A percentile compares a stretch with the other conserved stretches of the same genome.
phyloP scores from a whole-genome alignment of 75 land plant genomes.

The Ceratopteris richardii region DNA sequence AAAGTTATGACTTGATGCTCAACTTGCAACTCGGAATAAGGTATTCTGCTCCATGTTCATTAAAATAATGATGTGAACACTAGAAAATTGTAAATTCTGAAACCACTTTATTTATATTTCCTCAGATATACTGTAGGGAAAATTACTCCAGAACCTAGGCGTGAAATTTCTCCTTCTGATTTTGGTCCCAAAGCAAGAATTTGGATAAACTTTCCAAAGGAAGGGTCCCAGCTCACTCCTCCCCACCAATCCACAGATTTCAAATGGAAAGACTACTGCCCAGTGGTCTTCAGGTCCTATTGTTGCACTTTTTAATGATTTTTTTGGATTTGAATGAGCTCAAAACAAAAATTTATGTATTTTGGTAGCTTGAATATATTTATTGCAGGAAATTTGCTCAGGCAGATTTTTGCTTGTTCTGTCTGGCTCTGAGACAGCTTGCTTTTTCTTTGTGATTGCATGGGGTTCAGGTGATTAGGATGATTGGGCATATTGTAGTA shows the following conservation, averaged over 20 bases:
- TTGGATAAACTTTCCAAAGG: constrained; percentile 60
- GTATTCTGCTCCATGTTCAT: constrained; percentile 29
- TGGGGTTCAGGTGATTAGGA: too few species aligned
- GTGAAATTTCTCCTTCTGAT: constrained; percentile 65
- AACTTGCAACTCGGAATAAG: constrained; percentile 97
- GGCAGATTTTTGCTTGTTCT: too few species aligned
- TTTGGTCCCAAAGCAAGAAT: constrained; percentile 76
- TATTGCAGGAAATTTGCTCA: too few species aligned
- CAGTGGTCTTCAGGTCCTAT: constrained; percentile 88
- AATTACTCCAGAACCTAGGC: constrained; percentile 62
- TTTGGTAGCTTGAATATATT: too few species aligned
- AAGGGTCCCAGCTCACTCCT: constrained; percentile 85
- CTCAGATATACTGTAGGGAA: constrained; percentile 83
- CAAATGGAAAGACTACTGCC: constrained; percentile 95
- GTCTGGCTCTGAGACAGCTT: too few species aligned
- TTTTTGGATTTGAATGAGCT: neutral
- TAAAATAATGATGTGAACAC: constrained; percentile 5
- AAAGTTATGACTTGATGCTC: constrained; percentile 97
- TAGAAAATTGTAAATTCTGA: neutral
- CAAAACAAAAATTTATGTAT: neutral
- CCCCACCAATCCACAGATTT: constrained; percentile 74
- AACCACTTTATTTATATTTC: constrained; percentile 1
- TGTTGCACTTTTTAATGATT: neutral
- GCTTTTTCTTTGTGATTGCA: too few species aligned
- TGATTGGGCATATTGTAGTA: too few species aligned